Conservation (phyloP, 345 rosid genomes). For the Pugionium cornutum region DNA sequence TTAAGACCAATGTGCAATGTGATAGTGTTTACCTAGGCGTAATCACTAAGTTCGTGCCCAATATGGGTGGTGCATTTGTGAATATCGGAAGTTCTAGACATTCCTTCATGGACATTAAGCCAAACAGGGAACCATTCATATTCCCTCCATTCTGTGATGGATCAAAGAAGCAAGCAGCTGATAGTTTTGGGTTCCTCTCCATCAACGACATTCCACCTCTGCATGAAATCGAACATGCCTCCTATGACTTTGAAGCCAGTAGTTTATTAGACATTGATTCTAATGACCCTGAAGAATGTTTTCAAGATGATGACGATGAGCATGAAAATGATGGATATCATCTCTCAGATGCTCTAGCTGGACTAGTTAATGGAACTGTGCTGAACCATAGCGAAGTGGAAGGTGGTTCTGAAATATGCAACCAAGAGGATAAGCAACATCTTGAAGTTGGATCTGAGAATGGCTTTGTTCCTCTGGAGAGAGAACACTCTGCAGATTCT, state of each 20-base stretch:
- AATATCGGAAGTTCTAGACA: slow-evolving; percentile 80
- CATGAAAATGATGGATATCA: slow-evolving; percentile 68
- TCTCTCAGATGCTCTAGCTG: slow-evolving; percentile 52
- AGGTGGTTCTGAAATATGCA: slow-evolving; percentile 46
- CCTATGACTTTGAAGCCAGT: slow-evolving; percentile 48
- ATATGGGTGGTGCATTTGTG: slow-evolving; percentile 99
- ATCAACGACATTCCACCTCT: slow-evolving; percentile 43
- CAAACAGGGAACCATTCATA: slow-evolving; percentile 76
- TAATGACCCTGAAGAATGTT: slow-evolving; percentile 56
- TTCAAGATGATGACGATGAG: slow-evolving; percentile 62
- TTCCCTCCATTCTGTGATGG: slow-evolving; percentile 77
- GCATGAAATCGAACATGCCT: slow-evolving; percentile 39
- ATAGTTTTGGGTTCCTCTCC: slow-evolving; percentile 44
- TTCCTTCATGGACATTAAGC: slow-evolving; percentile 85
- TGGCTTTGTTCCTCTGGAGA: slow-evolving; percentile 39
- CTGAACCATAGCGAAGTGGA: slow-evolving; percentile 54
- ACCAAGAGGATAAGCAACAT: slow-evolving; percentile 50
- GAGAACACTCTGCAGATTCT: slow-evolving; percentile 40
- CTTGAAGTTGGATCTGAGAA: slow-evolving; percentile 46
- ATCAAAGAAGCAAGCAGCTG: slow-evolving; percentile 49
- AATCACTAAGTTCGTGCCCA: slow-evolving; percentile 80
- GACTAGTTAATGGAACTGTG: slow-evolving; percentile 56
- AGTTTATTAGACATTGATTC: slow-evolving; percentile 40
- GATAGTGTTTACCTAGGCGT: slow-evolving; percentile 91
- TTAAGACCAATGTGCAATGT: slow-evolving; percentile 83